These are phyloP conservation scores for Colletotrichum echinochloae DNA, from an alignment of 2,329 filamentous ascomycete genomes.

Conservation along the genomic window DNA sequence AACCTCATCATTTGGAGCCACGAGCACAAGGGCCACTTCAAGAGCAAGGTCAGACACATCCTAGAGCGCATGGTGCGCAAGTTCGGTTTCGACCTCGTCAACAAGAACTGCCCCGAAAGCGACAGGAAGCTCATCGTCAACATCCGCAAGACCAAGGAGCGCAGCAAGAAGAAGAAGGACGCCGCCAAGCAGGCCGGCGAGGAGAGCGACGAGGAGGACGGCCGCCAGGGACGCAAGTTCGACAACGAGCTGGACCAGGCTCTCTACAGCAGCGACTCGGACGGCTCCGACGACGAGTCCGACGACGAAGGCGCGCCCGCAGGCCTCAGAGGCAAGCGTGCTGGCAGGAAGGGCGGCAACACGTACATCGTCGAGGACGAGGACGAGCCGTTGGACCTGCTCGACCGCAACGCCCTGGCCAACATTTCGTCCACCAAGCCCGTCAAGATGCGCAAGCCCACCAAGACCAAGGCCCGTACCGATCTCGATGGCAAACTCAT, in stretches of 20 bases:
- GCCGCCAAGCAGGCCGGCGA: slow-evolving; percentile 68
- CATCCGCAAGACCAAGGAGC: slow-evolving; percentile 94
- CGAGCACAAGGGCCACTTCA: slow-evolving; percentile 98
- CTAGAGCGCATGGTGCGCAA: slow-evolving; percentile 92
- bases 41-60: slow-evolving; percentile 98
- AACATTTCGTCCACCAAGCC: slow-evolving; percentile 95
- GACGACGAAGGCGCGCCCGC: slow-evolving; percentile 56
- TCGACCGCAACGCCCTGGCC: slow-evolving; percentile 88
- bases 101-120: slow-evolving; percentile 83
- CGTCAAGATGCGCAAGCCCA: slow-evolving; percentile 69
- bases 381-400: slow-evolving; percentile 92
- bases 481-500: slow-evolving; percentile 86
- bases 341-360: slow-evolving; percentile 70
- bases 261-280: slow-evolving; percentile 85
- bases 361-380: slow-evolving; percentile 95
- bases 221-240: slow-evolving; percentile 72
- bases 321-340: slow-evolving; percentile 58
- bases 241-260: slow-evolving; percentile 96
- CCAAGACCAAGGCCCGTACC: slow-evolving; percentile 73
- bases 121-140: slow-evolving; percentile 93
- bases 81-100: slow-evolving; percentile 86
- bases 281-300: slow-evolving; percentile 71
- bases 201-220: slow-evolving; percentile 67
- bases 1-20: slow-evolving; percentile 97
- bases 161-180: slow-evolving; percentile 90